Percentiles rank a stretch among this genome's conserved stretches.
phyloP scores from a whole-genome alignment of 768 basidiomycete species.

The Leucosporidium creatinivorum region DNA sequence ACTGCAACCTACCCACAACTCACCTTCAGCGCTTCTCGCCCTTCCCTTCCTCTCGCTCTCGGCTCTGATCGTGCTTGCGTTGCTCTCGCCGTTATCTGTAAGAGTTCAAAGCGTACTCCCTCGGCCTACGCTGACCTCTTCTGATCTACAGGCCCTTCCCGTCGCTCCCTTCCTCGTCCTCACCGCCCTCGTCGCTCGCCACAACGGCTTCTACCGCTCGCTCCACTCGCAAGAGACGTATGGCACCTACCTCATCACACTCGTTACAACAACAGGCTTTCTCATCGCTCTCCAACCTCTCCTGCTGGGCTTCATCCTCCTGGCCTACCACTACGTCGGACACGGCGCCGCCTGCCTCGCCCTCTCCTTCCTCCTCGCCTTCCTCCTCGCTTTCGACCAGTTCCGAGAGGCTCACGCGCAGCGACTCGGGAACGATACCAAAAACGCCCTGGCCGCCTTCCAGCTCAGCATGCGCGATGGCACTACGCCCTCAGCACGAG shows the following conservation, averaged over 20 bases:
- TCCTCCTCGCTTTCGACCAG: neutral
- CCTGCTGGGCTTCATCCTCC: neutral
- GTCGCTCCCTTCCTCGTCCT: neutral
- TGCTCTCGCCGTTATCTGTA: neutral
- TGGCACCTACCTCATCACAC: neutral
- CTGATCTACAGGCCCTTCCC: neutral
- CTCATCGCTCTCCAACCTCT: neutral
- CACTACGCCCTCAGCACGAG: too few relatives aligned
- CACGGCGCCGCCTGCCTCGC: neutral
- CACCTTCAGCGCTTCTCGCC: neutral
- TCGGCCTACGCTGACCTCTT: neutral
- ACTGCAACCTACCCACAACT: neutral
- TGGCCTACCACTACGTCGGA: neutral
- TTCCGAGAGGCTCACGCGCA: neutral
- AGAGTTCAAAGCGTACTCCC: neutral
- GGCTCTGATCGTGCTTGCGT: neutral
- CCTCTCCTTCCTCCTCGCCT: neutral
- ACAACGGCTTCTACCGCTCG: neutral
- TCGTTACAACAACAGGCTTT: neutral
- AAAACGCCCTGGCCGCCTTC: neutral
- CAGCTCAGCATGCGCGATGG: neutral
- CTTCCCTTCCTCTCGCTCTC: neutral
- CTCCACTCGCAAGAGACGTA: neutral
- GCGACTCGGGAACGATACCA: neutral
- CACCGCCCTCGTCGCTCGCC: neutral